Percentiles rank a stretch among this genome's conserved stretches.
Conservation (phyloP, 2,329 filamentous ascomycete genomes). For the Venturia asperata region DNA sequence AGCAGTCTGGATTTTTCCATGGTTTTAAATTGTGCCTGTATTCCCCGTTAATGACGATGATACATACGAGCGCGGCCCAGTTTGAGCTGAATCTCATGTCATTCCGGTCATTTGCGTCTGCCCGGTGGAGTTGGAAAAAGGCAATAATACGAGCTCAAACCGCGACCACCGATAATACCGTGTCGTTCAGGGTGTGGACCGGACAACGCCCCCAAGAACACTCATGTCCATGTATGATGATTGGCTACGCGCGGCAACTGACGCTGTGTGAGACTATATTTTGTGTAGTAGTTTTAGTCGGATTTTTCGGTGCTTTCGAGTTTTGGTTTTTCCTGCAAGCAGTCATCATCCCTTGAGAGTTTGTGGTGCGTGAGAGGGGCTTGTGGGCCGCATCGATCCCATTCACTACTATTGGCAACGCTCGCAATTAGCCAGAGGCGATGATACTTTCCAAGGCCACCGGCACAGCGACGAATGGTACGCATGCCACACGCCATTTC, state of each 20-base stretch:
- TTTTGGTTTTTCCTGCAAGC: constrained; percentile 14
- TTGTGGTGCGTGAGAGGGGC: constrained; percentile 8
- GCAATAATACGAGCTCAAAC: neutral
- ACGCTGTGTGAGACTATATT: neutral
- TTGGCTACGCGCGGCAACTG: constrained; percentile 11
- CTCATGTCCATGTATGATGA: constrained; percentile 10
- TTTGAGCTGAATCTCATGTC: neutral
- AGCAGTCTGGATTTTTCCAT: neutral
- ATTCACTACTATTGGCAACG: constrained; percentile 12
- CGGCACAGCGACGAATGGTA: neutral
- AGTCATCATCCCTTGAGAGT: constrained; percentile 13
- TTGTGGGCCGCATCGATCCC: constrained; percentile 10
- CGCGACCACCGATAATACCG: neutral
- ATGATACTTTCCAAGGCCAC: neutral
- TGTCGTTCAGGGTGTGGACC: neutral
- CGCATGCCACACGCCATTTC: constrained; percentile 12
- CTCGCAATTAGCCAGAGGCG: constrained; percentile 3
- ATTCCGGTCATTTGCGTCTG: neutral
- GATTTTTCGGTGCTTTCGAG: neutral
- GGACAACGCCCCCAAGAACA: constrained; percentile 6
- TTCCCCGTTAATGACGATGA: neutral
- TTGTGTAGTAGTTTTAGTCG: neutral
- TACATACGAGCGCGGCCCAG: neutral
- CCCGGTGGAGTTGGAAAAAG: neutral
- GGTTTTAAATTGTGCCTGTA: neutral